Base-by-base conservation (phyloP, 106 monocot species). In the Acorus gramineus region DNA sequence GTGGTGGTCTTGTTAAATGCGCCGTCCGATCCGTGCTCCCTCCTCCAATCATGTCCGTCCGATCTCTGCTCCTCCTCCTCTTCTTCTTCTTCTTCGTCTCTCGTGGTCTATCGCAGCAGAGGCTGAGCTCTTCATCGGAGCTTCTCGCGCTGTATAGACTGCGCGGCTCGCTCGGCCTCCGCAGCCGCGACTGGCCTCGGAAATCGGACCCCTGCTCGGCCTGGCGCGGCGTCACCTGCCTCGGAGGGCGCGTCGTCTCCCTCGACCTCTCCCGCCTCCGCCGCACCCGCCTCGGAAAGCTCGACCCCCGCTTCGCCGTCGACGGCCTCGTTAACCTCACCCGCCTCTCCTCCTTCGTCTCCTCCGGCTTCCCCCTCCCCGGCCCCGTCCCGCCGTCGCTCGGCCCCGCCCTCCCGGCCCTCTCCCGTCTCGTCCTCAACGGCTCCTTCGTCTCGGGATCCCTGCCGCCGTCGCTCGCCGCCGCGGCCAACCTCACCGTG, bases 111-210 rank as follows among this genome's bases (percentile, higher is more conserved):
- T 55, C 11, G 55, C 52, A 10, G n/a, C 67, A 76, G 43, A 42
- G 11, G 46, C 71, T 84, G 4, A 62, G 14, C 46, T 86, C 85
- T 42, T 49, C 46, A n/a, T 50, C 74, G n/a, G 93, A 89, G 60
- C 73, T 94, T 42, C 49, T 53, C 2, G 93, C 76, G 42, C 74
- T 93, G 8, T 89, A 79, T 73, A 63, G 68, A 45, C 81, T 94
- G 42, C 86, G 93, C 0, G 62, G 79, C 67, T 81, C 89, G 46
- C 86, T 94, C 49, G 84, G 83, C 8, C 73, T 94, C 53, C 86
- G 89, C 4, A 70, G 86, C 1, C 74, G 81, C 44, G 82, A 94
- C 75, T 94, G 93, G 93, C 93, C 93, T 51, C 76, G 83, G 3
- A 65, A 65, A 10, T 7, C 81, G 9, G 86, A 94, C 77, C 93